Evolutionary conservation across 2,329 filamentous ascomycete genomes (phyloP).

Genomic region (Cytospora chrysosperma): DNA sequence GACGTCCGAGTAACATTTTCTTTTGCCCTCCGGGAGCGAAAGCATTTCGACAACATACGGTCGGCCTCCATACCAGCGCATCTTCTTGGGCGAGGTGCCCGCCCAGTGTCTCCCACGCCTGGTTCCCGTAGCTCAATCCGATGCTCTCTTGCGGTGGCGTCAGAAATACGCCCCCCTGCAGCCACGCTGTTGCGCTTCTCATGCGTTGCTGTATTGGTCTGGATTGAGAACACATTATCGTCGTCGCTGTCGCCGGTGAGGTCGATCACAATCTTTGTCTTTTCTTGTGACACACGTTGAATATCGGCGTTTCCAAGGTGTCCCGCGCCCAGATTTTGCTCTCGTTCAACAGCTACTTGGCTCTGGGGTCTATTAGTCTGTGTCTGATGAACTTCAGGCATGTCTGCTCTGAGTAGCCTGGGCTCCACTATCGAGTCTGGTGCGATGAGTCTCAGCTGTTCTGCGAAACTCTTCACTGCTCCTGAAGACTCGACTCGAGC

Average conservation of each 20-base stretch:
- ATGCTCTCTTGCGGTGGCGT: neutral
- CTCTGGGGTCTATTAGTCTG: neutral
- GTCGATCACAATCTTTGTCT: neutral
- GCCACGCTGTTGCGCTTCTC: neutral
- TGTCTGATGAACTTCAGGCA: neutral
- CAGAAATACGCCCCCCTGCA: neutral
- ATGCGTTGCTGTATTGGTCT: neutral
- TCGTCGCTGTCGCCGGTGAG: neutral
- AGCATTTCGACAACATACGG: neutral
- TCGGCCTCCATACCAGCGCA: neutral
- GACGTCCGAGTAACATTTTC: neutral
- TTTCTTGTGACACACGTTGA: neutral
- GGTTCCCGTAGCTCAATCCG: neutral
- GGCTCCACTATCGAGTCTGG: neutral
- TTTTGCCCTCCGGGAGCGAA: neutral
- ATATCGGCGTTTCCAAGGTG: neutral
- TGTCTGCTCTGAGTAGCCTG: neutral
- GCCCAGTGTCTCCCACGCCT: neutral
- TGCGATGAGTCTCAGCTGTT: neutral
- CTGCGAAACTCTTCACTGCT: neutral
- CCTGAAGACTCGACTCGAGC: neutral
- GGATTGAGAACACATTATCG: neutral
- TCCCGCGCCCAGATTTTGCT: neutral
- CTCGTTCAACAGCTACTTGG: neutral
- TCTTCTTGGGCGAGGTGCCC: neutral